Percentiles rank a stretch among this genome's conserved stretches.
phyloP scores from a whole-genome alignment of 768 basidiomycete species.

The Dacryopinax primogenitus region DNA sequence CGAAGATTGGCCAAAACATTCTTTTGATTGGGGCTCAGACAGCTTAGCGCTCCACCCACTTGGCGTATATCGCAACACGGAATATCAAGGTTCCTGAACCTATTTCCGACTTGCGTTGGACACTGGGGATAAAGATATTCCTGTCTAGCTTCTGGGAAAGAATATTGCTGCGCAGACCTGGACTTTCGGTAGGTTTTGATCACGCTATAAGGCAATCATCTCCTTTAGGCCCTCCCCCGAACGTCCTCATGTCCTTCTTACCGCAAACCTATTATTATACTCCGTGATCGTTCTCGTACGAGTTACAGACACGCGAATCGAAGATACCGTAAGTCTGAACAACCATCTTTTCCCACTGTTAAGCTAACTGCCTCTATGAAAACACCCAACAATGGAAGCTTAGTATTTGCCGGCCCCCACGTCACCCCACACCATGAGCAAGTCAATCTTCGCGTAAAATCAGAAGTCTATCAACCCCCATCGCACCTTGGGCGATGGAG shows the following conservation, averaged over 20 bases:
- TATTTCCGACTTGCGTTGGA: not conserved
- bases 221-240: not conserved
- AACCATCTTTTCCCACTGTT: not conserved
- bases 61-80: conserved; percentile 1
- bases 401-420: not conserved
- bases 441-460: not conserved
- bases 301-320: not conserved
- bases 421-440: not conserved
- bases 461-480: too few relatives aligned
- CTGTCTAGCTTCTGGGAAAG: not conserved
- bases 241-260: not conserved
- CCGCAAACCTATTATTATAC: not conserved
- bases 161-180: not conserved
- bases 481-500: too few relatives aligned
- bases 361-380: not conserved
- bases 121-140: not conserved
- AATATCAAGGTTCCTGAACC: not conserved
- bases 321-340: not conserved
- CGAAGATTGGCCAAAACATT: too few relatives aligned
- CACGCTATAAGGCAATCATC: not conserved
- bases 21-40: not conserved
- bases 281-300: not conserved
- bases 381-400: not conserved
- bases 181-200: not conserved
- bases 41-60: not conserved